Base-by-base conservation (phyloP, 2,329 filamentous ascomycete genomes). In the Fusarium brevicatenulatum region DNA sequence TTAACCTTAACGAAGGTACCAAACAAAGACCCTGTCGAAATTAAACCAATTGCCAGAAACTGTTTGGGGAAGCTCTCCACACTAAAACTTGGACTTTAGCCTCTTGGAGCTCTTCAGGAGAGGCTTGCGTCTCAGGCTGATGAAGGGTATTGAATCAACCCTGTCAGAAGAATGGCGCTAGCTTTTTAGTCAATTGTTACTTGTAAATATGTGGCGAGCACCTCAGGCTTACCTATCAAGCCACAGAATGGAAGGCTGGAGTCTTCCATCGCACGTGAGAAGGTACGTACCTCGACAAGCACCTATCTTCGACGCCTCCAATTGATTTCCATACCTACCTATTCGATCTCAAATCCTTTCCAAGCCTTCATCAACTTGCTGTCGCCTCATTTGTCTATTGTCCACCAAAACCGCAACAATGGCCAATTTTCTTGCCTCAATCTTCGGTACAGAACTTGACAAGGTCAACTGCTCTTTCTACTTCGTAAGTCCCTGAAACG, bases 381-480 rank as follows among this genome's bases (percentile, higher is more conserved):
- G 63, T 42, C 42, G 64, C 53, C 39, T 63, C 40, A 43, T 10
- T 12, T 28, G 50, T 61, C 39, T 66, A 44, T 50, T 39, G 8
- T 49, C 40, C 39, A 47, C 11, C 53, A 52, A 43, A 68, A 56
- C 60, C 50, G 34, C 68, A 77, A 83, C 57, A 66, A 97, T 97
- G 95, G 95, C 95, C 81, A 98, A 98, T 88, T 98, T 98, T 83
- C 93, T 99, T 83, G 96, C 96, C 80, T 97, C 95, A 82, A 99
- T 99, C 86, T 99, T 99, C 88, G 96, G 96, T 80, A 99, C 96
- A 36, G 96, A 99, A 89, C 96, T 98, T 85, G 96, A 99, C 91
- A 99, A 95, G 82, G 95, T 98, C 87, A 98, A 98, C 90, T 98
- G 96, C 90, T 96, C 93, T 65, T 99, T 99, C 90, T 99, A 99